Conservation (phyloP, 257 asterid genomes). For the Linaria vulgaris region DNA sequence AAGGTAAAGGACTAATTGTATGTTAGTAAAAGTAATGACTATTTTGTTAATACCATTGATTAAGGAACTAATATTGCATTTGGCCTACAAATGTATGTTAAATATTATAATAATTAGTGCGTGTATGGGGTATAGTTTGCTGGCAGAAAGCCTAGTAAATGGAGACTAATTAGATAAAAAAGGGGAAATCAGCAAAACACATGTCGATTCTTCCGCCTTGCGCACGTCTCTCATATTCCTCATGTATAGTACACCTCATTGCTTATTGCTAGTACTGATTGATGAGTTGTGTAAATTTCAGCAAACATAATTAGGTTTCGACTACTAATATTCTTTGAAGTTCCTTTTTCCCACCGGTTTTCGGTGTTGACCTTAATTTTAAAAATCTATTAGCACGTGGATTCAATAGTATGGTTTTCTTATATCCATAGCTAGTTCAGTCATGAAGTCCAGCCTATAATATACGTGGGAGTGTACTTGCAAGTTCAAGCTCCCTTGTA, state of each 20-base stretch:
- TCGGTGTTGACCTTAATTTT: slow-evolving; percentile 33
- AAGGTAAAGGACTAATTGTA: too few species aligned
- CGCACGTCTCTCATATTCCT: slow-evolving; percentile 75
- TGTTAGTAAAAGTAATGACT: too few species aligned
- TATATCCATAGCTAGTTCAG: too few species aligned
- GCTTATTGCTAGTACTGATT: too few species aligned
- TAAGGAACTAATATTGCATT: too few species aligned
- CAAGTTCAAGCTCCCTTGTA: too few species aligned
- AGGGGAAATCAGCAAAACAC: slow-evolving; percentile 48
- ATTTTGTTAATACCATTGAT: too few species aligned
- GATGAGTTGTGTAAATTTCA: too few species aligned
- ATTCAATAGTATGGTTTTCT: slow-evolving; percentile 8
- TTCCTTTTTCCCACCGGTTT: slow-evolving; percentile 34
- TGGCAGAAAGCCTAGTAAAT: slow-evolving; percentile 47
- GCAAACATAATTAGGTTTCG: too few species aligned
- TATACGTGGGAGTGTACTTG: too few species aligned
- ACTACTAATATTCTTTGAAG: too few species aligned
- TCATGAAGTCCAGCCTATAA: slow-evolving; percentile 45
- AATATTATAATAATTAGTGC: background rate
- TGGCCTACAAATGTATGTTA: slow-evolving; percentile 2
- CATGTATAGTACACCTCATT: too few species aligned
- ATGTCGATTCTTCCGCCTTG: slow-evolving; percentile 70
- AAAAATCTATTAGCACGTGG: slow-evolving; percentile 54
- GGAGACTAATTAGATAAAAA: background rate
- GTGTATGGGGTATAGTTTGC: slow-evolving; percentile 57